Evolutionary conservation across 2,329 filamentous ascomycete genomes (phyloP), one percentile per base, ranked within the genome.

Genomic region (Atkinsonella hypoxylon): DNA sequence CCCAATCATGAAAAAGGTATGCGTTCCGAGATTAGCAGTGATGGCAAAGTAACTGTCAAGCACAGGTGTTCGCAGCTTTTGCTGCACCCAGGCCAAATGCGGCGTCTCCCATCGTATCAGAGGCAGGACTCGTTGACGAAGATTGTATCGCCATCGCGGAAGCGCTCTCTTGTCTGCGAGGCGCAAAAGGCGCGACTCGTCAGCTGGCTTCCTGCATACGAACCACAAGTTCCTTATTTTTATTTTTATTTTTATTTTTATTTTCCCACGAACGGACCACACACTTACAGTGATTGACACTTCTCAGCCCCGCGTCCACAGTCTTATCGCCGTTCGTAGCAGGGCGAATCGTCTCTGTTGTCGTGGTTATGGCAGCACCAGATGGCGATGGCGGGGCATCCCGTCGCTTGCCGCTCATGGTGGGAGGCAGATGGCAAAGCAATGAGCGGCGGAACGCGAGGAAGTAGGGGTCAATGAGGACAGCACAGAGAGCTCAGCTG

Each of bases 1-100:
- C 52, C 89, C 85, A 58, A 95, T 78, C 90, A 97, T 97, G 75
- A 96, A 98, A 73, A 96, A 97, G 0, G 93, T 98, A 69, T 98
- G 93, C 0, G 93, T 98, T 57, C 93, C 89, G 50, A 97, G 79
- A 67, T 97, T 98, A 56, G 93, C 93, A 0, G 90, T 95, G 57
- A 94, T 88, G 47, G 93, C 91, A 69, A 98, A 98, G 73, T 96
- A 98, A 55, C 88, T 88, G 69, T 98, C 93, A 61, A 97, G 82
- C 9, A 86, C 78, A 1, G 89, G 88, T 18, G 87, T 85, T 61
- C 91, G 86, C 64, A 91, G 69, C 64, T 75, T 81, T 58, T 83
- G 78, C 75, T 98, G 93, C 62, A 95, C 72, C 71, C 80, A 84
- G 51, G 91, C 91, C 17, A 98, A 82, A 68, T 95, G 93, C 1